Conservation (phyloP, 2,329 filamentous ascomycete species). For the Scytalidium sp. region DNA sequence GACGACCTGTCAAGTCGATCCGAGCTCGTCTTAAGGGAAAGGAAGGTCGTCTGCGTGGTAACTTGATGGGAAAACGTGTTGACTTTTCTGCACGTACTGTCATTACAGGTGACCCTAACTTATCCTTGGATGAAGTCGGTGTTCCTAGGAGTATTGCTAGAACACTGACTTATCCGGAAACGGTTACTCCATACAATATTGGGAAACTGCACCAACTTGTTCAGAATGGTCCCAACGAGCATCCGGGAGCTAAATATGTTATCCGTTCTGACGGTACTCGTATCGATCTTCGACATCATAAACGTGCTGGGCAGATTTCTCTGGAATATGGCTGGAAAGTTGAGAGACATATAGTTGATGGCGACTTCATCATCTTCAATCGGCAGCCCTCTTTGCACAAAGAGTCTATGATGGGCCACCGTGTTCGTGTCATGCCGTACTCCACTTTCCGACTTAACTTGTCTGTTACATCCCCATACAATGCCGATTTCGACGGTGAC, state of each 20-base stretch:
- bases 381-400: conserved; percentile 99
- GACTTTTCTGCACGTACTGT: conserved; percentile 99
- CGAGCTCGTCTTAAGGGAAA: conserved; percentile 98
- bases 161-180: conserved; percentile 93
- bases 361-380: conserved; percentile 99
- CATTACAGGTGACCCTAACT: conserved; percentile 96
- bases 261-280: conserved; percentile 90
- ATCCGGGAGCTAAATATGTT: conserved; percentile 95
- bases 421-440: conserved; percentile 96
- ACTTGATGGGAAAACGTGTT: conserved; percentile 99
- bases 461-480: conserved; percentile 97
- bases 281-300: conserved; percentile 92
- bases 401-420: conserved; percentile 99
- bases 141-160: conserved; percentile 91
- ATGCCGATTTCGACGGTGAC: conserved; percentile 99
- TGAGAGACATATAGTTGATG: conserved; percentile 91
- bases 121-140: conserved; percentile 95
- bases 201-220: conserved; percentile 86
- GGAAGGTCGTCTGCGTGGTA: conserved; percentile 94
- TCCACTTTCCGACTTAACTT: conserved; percentile 97
- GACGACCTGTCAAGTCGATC: conserved; percentile 93
- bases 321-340: conserved; percentile 98
- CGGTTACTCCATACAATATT: conserved; percentile 97
- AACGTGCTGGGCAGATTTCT: conserved; percentile 79
- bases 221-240: conserved; percentile 88